A percentile compares a stretch with the other conserved stretches of the same genome.
phyloP scores from a whole-genome alignment of 441 rosid species.

The Eruca vesicaria region DNA sequence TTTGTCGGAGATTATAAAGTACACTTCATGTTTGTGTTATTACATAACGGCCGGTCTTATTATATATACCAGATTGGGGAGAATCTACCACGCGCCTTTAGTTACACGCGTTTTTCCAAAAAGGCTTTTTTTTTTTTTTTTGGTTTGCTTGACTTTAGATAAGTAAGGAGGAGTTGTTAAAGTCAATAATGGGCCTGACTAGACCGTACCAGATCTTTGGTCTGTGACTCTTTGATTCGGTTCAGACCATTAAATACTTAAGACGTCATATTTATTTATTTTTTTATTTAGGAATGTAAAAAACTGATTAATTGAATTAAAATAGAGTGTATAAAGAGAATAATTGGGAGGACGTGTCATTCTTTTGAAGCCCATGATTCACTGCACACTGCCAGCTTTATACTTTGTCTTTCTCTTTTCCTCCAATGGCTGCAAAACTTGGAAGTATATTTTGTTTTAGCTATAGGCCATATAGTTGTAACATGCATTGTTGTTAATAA shows the following conservation, averaged over 20 bases:
- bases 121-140: background rate
- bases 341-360: slow-evolving; percentile 35
- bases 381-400: slow-evolving; percentile 28
- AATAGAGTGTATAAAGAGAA: background rate
- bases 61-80: background rate
- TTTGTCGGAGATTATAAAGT: background rate
- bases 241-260: slow-evolving; percentile 3
- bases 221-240: slow-evolving; percentile 20
- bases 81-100: slow-evolving; percentile 22
- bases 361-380: slow-evolving; percentile 15
- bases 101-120: background rate
- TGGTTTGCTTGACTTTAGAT: background rate
- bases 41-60: slow-evolving; percentile 1
- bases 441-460: background rate
- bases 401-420: background rate
- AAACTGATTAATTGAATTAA: background rate
- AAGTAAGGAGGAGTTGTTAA: slow-evolving; percentile 2
- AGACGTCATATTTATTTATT: slow-evolving; percentile 1
- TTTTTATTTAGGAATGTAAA: background rate
- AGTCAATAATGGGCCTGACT: slow-evolving; percentile 35
- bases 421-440: slow-evolving; percentile 10
- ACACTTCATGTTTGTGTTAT: background rate
- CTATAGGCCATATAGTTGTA: background rate
- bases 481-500: background rate
- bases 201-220: slow-evolving; percentile 28